phyloP scores from a whole-genome alignment of 2,329 filamentous ascomycete genomes.

The Ophiocordyceps australis region DNA sequence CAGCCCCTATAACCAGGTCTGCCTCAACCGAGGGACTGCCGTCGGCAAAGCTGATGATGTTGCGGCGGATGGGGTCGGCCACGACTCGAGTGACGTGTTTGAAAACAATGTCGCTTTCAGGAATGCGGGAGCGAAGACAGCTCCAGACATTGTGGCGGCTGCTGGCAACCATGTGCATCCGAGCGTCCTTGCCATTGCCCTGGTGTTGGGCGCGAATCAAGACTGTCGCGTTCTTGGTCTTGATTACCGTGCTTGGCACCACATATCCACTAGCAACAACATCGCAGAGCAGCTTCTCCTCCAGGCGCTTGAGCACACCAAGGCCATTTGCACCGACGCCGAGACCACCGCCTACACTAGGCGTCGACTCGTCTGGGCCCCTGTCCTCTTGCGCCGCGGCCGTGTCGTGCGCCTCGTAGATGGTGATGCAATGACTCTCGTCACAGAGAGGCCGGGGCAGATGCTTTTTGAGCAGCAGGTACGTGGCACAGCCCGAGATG shows the following conservation, averaged over 20 bases:
- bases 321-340: conserved; percentile 9
- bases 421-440: conserved; percentile 5
- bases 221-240: conserved; percentile 7
- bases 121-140: conserved; percentile 6
- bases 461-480: conserved; percentile 8
- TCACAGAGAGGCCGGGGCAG: conserved; percentile 2
- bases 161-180: conserved; percentile 6
- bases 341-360: conserved; percentile 8
- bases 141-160: conserved; percentile 8
- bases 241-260: conserved; percentile 6
- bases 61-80: conserved; percentile 4
- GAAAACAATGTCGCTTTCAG: conserved; percentile 5
- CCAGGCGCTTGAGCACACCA: conserved; percentile 7
- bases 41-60: conserved; percentile 7
- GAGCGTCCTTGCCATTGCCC: not conserved
- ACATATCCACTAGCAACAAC: conserved; percentile 7
- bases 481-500: conserved; percentile 8
- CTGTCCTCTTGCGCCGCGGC: conserved; percentile 4
- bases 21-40: conserved; percentile 6
- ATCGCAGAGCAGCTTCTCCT: conserved; percentile 6
- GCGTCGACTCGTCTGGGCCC: conserved; percentile 7
- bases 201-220: conserved; percentile 5
- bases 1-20: conserved; percentile 9
- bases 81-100: conserved; percentile 6
- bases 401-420: conserved; percentile 9